Evolutionary conservation across 331 rosid species (phyloP), one percentile per base, ranked within the genome.

Genomic region (Rosa hybrid): DNA sequence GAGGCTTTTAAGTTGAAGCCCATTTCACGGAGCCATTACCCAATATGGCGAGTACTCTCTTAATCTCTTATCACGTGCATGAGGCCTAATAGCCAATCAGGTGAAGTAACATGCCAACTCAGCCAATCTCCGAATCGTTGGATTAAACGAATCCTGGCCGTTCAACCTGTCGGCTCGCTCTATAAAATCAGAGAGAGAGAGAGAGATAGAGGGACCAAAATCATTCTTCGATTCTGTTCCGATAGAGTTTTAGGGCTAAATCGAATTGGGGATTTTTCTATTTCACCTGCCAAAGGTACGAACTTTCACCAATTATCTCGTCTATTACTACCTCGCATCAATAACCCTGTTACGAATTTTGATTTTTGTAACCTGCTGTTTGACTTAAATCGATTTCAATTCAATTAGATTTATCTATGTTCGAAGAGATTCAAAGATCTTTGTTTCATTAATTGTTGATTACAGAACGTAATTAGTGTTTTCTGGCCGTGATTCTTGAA

Each of bases 141-240:
- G 78, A 82, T 89, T 57, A 20, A 57, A 51, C 25, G 14, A 0
- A 84, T 86, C 90, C 11, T 81, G 78, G 54, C 87, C 92, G 87
- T 85, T 49, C 62, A 84, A 7, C 6, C 8, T n/a, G 75, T 78
- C 83, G 71, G 83, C 25, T 10, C 71, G 39, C 67, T 23, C 42
- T 76, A 80, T 89, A 86, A 38, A 84, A 81, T 21, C 18, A 71
- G 50, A 53, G 20, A 46, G 17, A 45, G 69, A 64, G n/a, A 30
- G 56, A 53, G 23, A 46, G 17, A 45, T 42, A 14, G n/a, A 30
- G 7, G 4, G 38, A 34, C 23, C 23, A 2, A 1, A 2, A 4
- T 8, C 16, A 0, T 44, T 1, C 1, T 12, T 75, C 41, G 7
- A 1, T 5, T 17, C 41, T 62, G n/a, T 54, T 67, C 45, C 11